phyloP scores from a whole-genome alignment of 169 alveolate species.

The Perkinsus marinus region DNA sequence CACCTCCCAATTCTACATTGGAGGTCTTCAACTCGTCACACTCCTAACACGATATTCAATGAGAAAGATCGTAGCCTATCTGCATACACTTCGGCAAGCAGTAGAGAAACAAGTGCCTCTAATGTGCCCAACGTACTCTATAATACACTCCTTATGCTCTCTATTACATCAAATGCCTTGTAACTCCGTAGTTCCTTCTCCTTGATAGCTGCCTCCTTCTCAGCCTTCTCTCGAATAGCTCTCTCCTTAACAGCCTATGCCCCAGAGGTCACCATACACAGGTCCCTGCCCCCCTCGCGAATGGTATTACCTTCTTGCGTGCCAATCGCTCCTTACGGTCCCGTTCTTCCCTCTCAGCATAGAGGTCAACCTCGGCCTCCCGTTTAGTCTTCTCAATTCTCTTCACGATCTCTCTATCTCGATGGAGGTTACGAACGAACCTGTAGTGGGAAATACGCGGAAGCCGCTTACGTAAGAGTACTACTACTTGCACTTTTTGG shows the following conservation, averaged over 20 bases:
- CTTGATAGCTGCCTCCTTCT: not conserved
- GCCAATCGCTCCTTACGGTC: not conserved
- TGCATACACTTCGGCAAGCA: not conserved
- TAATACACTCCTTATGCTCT: not conserved
- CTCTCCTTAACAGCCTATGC: not conserved
- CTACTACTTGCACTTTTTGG: not conserved
- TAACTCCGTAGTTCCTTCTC: not conserved
- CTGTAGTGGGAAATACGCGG: not conserved
- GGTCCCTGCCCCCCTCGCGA: too few species aligned
- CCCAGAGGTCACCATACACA: not conserved
- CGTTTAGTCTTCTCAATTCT: slow-evolving; percentile 38
- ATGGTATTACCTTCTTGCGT: not conserved
- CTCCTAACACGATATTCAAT: not conserved
- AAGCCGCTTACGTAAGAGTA: not conserved
- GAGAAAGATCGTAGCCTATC: not conserved
- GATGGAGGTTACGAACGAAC: slow-evolving; percentile 24
- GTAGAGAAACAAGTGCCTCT: too few species aligned
- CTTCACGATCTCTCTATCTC: slow-evolving; percentile 42
- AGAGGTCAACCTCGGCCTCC: slow-evolving; percentile 16
- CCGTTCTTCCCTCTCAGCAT: not conserved
- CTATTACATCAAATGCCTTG: not conserved
- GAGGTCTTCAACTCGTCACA: not conserved
- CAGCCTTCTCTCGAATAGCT: not conserved
- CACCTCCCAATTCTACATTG: slow-evolving; percentile 4
- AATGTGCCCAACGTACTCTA: too few species aligned